A percentile compares a stretch with the other conserved stretches of the same genome.
These are phyloP conservation scores for Melampsora occidentalis DNA, from an alignment of 1,284 basidiomycete species.

Conservation along the genomic window DNA sequence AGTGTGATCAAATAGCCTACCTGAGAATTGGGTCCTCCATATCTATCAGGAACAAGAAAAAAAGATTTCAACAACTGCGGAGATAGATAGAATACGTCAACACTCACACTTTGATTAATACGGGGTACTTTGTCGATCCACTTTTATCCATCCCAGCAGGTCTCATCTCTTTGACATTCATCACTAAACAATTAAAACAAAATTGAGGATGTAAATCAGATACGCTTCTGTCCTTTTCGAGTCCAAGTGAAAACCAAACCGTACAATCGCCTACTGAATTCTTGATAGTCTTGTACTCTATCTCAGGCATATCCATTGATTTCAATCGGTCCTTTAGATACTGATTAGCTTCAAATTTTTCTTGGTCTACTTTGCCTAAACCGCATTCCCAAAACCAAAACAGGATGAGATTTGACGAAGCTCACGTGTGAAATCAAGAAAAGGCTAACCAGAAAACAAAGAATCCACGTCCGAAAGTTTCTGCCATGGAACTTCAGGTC, in stretches of 20 bases:
- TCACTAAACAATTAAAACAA: constrained; percentile 58
- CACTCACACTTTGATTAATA: constrained; percentile 76
- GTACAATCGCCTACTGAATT: background rate
- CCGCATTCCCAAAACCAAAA: background rate
- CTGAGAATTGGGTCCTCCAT: constrained; percentile 82
- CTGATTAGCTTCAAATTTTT: background rate
- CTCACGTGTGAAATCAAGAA: background rate
- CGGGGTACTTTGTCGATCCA: constrained; percentile 87
- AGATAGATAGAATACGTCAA: background rate
- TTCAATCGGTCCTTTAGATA: background rate
- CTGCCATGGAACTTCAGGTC: constrained; percentile 83
- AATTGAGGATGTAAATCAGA: background rate
- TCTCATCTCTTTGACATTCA: constrained; percentile 83
- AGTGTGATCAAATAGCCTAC: constrained; percentile 23
- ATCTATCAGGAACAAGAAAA: constrained; percentile 57
- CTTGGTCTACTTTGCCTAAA: background rate
- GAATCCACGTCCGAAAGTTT: constrained; percentile 63
- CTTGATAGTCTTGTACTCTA: background rate
- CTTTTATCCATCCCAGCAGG: constrained; percentile 88
- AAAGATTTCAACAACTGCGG: too few relatives aligned
- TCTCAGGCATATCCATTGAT: background rate
- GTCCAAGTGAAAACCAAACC: background rate
- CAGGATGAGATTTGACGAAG: background rate
- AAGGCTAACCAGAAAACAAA: constrained; percentile 52
- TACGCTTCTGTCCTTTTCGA: too few relatives aligned